Conservation (phyloP, 129 eudicot genomes). For the Chrysanthemum seticuspe region DNA sequence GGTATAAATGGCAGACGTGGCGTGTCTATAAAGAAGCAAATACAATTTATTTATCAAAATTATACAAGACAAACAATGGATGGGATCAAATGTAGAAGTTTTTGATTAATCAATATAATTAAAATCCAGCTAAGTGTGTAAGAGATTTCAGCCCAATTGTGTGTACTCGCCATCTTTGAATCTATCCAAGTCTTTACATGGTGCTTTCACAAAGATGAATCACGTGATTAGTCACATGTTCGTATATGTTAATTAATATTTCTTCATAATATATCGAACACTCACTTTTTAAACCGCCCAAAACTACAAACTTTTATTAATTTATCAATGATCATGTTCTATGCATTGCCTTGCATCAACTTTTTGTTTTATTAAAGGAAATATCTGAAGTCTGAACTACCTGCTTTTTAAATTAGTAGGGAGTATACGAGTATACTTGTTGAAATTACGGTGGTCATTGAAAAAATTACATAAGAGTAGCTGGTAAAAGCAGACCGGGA, state of each 20-base stretch:
- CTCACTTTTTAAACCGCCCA: neutral
- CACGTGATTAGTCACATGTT: conserved; percentile 41
- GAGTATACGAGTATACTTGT: too few species aligned
- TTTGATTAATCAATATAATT: too few species aligned
- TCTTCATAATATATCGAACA: neutral
- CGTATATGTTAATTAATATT: neutral
- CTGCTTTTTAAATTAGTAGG: too few species aligned
- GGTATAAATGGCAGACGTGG: neutral
- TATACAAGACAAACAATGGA: neutral
- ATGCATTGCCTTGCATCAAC: too few species aligned
- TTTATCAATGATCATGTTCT: too few species aligned
- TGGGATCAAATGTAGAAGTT: too few species aligned
- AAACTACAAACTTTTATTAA: too few species aligned
- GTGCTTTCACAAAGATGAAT: conserved; percentile 26
- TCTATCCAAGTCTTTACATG: conserved; percentile 21
- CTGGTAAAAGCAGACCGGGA: too few species aligned
- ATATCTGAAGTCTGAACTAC: too few species aligned
- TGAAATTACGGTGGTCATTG: too few species aligned
- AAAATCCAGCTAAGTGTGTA: conserved; percentile 35
- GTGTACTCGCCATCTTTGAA: conserved; percentile 30
- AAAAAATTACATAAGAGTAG: too few species aligned
- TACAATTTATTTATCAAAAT: neutral
- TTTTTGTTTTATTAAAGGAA: too few species aligned
- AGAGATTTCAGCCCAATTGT: conserved; percentile 32
- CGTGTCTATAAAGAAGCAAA: neutral